A percentile compares a stretch with the other conserved stretches of the same genome.
phyloP scores from a whole-genome alignment of 2,329 filamentous ascomycete species.

The Aspergillus transmontanensis region DNA sequence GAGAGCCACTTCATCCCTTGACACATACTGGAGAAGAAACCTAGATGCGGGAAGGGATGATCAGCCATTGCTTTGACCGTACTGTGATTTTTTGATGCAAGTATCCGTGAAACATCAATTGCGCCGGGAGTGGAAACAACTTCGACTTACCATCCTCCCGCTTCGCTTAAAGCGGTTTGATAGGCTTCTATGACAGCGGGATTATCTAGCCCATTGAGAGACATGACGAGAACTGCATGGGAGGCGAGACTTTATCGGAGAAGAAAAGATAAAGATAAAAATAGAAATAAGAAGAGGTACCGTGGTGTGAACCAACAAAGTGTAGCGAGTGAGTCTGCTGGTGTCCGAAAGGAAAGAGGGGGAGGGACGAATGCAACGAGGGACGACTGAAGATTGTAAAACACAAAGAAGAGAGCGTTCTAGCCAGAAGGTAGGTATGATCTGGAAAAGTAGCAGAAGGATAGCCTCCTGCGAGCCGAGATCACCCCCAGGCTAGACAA shows the following conservation, averaged over 20 bases:
- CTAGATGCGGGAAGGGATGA: constrained; percentile 50
- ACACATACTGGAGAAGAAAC: constrained; percentile 91
- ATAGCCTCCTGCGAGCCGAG: constrained; percentile 9
- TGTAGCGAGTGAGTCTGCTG: neutral
- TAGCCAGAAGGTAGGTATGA: constrained; percentile 3
- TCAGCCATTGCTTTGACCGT: neutral
- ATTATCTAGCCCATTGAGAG: constrained; percentile 91
- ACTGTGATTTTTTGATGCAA: neutral
- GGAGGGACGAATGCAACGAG: constrained; percentile 7
- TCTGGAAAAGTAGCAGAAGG: constrained; percentile 5
- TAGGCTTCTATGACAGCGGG: constrained; percentile 80
- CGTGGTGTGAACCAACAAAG: neutral
- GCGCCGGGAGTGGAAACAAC: neutral
- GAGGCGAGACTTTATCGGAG: constrained; percentile 15
- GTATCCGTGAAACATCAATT: constrained; percentile 7
- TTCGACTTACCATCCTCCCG: constrained; percentile 84
- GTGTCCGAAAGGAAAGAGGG: constrained; percentile 14
- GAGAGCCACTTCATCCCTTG: constrained; percentile 83
- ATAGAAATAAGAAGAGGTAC: neutral
- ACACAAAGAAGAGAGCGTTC: neutral
- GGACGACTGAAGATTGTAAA: constrained; percentile 8
- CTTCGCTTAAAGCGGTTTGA: constrained; percentile 75
- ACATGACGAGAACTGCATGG: constrained; percentile 65
- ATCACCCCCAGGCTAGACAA: constrained; percentile 12
- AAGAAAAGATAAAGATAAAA: constrained; percentile 1